Base-by-base conservation (phyloP, 805 yeast species). In the Tetrapisispora nanseiensis region DNA sequence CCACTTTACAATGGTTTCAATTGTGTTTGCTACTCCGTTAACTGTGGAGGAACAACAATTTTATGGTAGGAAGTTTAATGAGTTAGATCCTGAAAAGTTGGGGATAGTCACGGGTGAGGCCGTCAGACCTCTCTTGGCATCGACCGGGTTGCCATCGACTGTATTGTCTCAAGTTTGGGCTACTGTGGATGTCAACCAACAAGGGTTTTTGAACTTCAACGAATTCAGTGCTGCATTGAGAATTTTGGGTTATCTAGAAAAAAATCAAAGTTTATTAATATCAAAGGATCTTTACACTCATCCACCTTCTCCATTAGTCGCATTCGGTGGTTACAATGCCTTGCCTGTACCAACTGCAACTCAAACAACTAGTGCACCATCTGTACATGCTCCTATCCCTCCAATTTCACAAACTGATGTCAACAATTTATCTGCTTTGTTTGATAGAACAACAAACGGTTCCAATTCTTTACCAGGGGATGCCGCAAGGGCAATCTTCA, bases 121-220 rank as follows among this genome's bases (percentile, higher is more conserved):
- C 31, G 85, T 95, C 11, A 76, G 92, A 50, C 72, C 86, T 11
- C 70, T 94, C 6, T 78, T 92, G 49, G 95, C 87, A 53, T 83
- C 82, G 45, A 80, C 94, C 3, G 94, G 95, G 1, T 70, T 92
- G 37, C 79, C 92, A 6, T 81, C 94, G 3, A 69, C 79, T 15
- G 66, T 75, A 24, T 69, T 92, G 28, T 95, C 96, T 9, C 92
- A 87, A 62, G 80, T 92, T 48, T 92, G 98, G 98, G 89, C 84
- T 61, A 60, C 83, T 28, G 87, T 95, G n/a, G 99, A 92, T 64
- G 74, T 76, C n/a, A 80, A 78, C 45, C 86, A 86, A 65, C 72
- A 78, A 48, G 99, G 99, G 0, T 83, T 80, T 55, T 69, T 92
- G 48, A 82, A 81, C 51, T 85, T 80, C 56, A 70, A 74, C 43